phyloP scores from a whole-genome alignment of 2,329 filamentous ascomycete genomes.

The Herpotrichia juniperi region DNA sequence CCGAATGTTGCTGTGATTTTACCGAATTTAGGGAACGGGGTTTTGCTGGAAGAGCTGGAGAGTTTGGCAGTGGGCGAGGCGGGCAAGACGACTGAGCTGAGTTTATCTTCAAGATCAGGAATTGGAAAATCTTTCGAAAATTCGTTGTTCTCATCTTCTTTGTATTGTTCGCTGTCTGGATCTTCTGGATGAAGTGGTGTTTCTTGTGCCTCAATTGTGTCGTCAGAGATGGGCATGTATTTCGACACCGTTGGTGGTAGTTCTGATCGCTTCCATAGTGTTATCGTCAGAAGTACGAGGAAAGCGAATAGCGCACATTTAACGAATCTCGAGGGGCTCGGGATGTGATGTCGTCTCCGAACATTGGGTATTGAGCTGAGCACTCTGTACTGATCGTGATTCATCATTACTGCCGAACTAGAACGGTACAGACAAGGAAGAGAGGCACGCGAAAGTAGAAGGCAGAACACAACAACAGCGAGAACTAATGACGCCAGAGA shows the following conservation, averaged over 20 bases:
- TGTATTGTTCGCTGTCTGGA: background rate
- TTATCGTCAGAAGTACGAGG: background rate
- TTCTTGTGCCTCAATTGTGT: background rate
- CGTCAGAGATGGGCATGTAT: constrained; percentile 3
- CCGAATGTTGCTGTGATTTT: constrained; percentile 30
- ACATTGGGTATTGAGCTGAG: constrained; percentile 1
- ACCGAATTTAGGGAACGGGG: constrained; percentile 14
- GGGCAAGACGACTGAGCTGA: no score
- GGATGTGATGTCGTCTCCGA: constrained; percentile 4
- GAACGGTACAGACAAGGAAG: no score
- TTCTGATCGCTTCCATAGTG: background rate
- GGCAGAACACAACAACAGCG: no score
- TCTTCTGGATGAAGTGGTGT: background rate
- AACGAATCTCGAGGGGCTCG: constrained; percentile 5
- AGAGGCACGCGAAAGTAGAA: no score
- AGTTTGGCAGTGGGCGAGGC: no score
- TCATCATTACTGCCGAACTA: background rate
- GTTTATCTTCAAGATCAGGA: background rate
- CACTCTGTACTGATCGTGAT: background rate
- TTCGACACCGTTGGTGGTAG: constrained; percentile 4
- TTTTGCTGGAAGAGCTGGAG: no score
- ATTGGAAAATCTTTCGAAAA: background rate
- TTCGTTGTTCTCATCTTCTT: background rate
- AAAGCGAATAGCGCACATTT: constrained; percentile 7
- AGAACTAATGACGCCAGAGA: no score